phyloP scores from a whole-genome alignment of 2,329 filamentous ascomycete genomes.

The Ophiostoma australiae region DNA sequence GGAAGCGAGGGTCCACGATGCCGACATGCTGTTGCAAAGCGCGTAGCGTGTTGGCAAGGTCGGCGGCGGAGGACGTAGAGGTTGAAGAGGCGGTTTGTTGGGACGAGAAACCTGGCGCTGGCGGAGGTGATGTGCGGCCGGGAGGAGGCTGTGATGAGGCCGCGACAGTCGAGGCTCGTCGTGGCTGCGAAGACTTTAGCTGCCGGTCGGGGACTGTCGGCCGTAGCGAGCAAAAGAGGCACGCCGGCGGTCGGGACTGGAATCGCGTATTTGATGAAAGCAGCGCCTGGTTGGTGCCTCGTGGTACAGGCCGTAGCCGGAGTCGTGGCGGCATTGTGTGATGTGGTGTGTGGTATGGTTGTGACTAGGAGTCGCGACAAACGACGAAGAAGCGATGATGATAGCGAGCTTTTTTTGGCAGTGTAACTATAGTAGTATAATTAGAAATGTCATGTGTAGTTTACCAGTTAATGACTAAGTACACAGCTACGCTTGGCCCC shows the following conservation, averaged over 20 bases:
- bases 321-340: slow-evolving; percentile 34
- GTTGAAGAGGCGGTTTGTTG: not conserved
- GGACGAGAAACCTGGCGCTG: slow-evolving; percentile 11
- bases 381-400: not conserved
- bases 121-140: not conserved
- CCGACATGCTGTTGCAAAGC: slow-evolving; percentile 58
- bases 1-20: slow-evolving; percentile 61
- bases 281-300: slow-evolving; percentile 9
- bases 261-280: slow-evolving; percentile 8
- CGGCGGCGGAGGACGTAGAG: slow-evolving; percentile 27
- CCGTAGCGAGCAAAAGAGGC: slow-evolving; percentile 35
- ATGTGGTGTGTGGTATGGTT: slow-evolving; percentile 9
- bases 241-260: slow-evolving; percentile 27
- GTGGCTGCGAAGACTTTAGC: slow-evolving; percentile 17
- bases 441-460: not conserved
- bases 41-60: slow-evolving; percentile 56
- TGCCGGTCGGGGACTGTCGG: slow-evolving; percentile 13
- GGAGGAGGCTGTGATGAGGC: slow-evolving; percentile 20
- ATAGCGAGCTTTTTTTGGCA: not conserved
- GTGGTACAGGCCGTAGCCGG: slow-evolving; percentile 25
- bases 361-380: not conserved
- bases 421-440: not conserved
- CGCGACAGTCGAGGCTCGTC: slow-evolving; percentile 30
- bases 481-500: not conserved
- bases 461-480: not conserved